Conservation (phyloP, 305 asterid genomes). For the Caryopteris hybrid region DNA sequence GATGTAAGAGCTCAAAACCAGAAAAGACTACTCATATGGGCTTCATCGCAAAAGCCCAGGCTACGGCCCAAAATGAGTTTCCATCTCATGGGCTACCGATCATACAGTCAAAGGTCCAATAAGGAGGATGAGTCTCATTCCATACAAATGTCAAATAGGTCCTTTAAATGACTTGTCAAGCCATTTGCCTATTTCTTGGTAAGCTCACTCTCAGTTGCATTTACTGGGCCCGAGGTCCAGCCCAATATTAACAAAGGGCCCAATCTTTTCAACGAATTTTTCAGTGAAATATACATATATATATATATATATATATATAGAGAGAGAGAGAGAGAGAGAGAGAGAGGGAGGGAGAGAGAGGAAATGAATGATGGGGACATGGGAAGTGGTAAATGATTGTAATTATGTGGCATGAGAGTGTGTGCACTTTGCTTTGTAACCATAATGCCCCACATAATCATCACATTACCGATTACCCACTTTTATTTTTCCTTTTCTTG, state of each 20-base stretch:
- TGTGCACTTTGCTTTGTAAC: slow-evolving; percentile 32
- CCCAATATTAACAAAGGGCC: not conserved
- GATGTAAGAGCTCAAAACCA: too few relatives aligned
- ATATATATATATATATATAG: not conserved
- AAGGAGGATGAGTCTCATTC: too few relatives aligned
- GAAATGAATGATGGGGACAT: not conserved
- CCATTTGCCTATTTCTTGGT: too few relatives aligned
- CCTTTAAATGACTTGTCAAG: too few relatives aligned
- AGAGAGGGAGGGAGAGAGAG: not conserved
- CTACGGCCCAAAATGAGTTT: too few relatives aligned
- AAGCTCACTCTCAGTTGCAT: not conserved
- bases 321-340: not conserved
- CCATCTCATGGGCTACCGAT: too few relatives aligned
- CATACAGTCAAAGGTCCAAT: too few relatives aligned
- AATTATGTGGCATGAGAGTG: slow-evolving; percentile 36
- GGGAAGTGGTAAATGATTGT: slow-evolving; percentile 23
- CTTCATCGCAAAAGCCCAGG: too few relatives aligned
- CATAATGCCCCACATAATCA: slow-evolving; percentile 28
- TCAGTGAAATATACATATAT: too few relatives aligned
- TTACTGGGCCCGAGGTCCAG: not conserved
- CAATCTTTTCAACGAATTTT: too few relatives aligned
- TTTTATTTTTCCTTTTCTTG: not conserved
- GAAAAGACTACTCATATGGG: too few relatives aligned
- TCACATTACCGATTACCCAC: not conserved
- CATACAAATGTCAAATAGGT: too few relatives aligned